Evolutionary conservation across 208 protist species (phyloP), one percentile per base, ranked within the genome.

Genomic region (Trypanosoma lewisi): DNA sequence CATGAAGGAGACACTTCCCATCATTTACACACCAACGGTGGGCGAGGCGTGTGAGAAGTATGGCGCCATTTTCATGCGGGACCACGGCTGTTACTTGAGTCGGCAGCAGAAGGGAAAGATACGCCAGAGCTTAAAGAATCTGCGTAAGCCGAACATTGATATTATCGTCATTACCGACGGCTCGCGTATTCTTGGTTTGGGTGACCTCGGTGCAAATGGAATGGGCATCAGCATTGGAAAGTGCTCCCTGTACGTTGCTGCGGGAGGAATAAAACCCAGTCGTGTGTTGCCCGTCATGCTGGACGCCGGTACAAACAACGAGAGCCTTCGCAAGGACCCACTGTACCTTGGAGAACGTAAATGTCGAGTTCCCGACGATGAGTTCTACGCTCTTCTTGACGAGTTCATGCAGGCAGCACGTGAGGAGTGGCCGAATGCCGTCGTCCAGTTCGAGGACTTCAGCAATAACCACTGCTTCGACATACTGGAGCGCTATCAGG

Each of bases 401-500:
- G 92, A 97, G 66, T 95, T 97, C 57, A 77, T 97, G 62, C 74
- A 63, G 17, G 51, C 87, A 34, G 79, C 82, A 9, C 69, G 73
- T 27, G 41, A 82, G 19, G 70, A 77, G 57, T 97, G 88, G 89
- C 91, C 93, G 8, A 67, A 66, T 31, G 63, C 70, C 37, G 67
- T 85, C n/a, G 62, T 97, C 8, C 93, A 98, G 81, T 98, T 97
- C 49, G 97, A 98, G 75, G 97, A 98, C 72, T 98, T 98, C 68
- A 81, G 75, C 47, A 97, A 89, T 67, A 81, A 89, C 60, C 83
- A 97, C 71, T 92, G 85, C 54, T 97, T 97, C 62, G 75, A 83
- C 11, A 84, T 98, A 37, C 78, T 98, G 4, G 82, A 94, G 36
- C 66, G 78, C 27, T 98, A 97, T 74, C 68, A 83, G 28, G 70